phyloP scores from a whole-genome alignment of 495 filamentous ascomycete species.

The Penicillium arizonense region DNA sequence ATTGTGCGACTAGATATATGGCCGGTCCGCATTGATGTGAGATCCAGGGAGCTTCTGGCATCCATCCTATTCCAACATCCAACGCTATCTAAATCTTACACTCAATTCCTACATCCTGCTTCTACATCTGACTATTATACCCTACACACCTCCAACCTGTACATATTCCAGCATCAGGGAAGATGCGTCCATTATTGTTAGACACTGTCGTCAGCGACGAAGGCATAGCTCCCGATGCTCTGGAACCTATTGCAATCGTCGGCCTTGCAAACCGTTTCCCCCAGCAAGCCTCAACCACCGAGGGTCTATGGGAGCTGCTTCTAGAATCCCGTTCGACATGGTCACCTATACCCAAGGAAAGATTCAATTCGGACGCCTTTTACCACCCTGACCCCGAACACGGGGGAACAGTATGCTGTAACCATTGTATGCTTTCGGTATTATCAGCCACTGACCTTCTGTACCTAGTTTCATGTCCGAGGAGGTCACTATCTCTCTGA shows the following conservation, averaged over 20 bases:
- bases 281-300: constrained; percentile 48
- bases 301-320: constrained; percentile 44
- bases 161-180: neutral
- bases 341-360: constrained; percentile 54
- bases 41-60: too few relatives aligned
- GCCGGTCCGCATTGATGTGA: neutral
- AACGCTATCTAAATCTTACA: too few relatives aligned
- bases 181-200: constrained; percentile 10
- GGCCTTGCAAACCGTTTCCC: constrained; percentile 55
- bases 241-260: constrained; percentile 54
- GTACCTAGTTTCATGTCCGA: constrained; percentile 18
- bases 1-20: constrained; percentile 7
- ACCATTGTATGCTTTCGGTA: neutral
- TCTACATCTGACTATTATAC: neutral
- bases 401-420: constrained; percentile 24
- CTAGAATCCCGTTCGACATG: constrained; percentile 39
- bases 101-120: too few relatives aligned
- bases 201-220: neutral
- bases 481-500: constrained; percentile 30
- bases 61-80: too few relatives aligned
- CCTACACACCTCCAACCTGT: too few relatives aligned
- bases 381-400: constrained; percentile 33
- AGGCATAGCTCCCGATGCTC: constrained; percentile 6
- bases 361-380: constrained; percentile 51
- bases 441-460: neutral